Conservation (phyloP, 2,329 filamentous ascomycete genomes). For the Hortaea sp. region DNA sequence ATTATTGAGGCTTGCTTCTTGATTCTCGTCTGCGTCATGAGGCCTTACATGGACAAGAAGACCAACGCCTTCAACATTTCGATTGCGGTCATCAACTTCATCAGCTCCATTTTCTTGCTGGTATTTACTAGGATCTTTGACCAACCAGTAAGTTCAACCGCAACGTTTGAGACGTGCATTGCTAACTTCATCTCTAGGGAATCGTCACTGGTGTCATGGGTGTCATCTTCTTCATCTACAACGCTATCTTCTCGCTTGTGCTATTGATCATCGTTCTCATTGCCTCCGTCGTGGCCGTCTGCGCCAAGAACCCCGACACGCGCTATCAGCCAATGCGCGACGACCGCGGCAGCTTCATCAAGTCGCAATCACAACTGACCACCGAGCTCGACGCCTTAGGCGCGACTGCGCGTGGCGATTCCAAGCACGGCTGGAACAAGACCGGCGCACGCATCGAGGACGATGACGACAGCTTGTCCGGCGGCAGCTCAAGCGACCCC, state of each 20-base stretch:
- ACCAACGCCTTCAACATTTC: conserved; percentile 95
- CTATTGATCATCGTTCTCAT: conserved; percentile 74
- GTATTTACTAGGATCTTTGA: conserved; percentile 83
- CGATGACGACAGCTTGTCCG: conserved; percentile 55
- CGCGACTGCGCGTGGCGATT: conserved; percentile 75
- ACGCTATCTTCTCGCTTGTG: conserved; percentile 72
- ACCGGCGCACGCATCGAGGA: conserved; percentile 55
- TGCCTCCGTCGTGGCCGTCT: conserved; percentile 66
- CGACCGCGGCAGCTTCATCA: conserved; percentile 94
- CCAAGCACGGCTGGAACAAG: conserved; percentile 40
- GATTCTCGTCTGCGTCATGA: conserved; percentile 66
- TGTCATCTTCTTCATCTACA: conserved; percentile 79
- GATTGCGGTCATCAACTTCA: conserved; percentile 79
- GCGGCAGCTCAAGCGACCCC: conserved; percentile 36
- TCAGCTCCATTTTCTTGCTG: conserved; percentile 81
- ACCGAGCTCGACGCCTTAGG: conserved; percentile 86
- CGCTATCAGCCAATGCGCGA: conserved; percentile 96
- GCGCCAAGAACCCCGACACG: conserved; percentile 88
- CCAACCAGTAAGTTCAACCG: conserved; percentile 51
- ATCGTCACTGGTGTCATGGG: conserved; percentile 82
- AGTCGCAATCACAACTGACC: conserved; percentile 72
- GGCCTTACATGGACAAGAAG: conserved; percentile 98
- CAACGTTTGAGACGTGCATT: background rate
- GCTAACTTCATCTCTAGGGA: conserved; percentile 31
- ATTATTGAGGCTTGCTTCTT: conserved; percentile 72